Evolutionary conservation across 192 early-diverging fungal genomes (phyloP), one percentile per base, ranked within the genome.

Genomic region (Rhizophagus prolifer): DNA sequence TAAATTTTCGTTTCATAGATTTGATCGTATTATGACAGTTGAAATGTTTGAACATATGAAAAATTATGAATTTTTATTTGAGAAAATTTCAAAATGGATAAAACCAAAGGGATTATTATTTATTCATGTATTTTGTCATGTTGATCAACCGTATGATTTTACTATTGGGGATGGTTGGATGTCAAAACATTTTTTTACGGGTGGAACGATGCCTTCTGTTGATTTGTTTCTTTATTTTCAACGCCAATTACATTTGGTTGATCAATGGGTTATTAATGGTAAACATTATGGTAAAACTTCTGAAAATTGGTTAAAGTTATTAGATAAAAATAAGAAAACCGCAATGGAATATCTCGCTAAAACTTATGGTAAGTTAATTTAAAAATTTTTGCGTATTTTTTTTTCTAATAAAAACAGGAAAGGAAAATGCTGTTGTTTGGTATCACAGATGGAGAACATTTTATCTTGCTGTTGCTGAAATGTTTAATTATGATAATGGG

Each of bases 31-130:
- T 34, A 67, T 89, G 38, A 82, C 79, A 6, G 84, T 90, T 70
- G 88, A 90, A 79, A 90, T 90, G 88, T 89, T 89, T 66, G 86
- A 90, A 76, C 88, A 89, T 77, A 90, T 90, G 89, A 91, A 90
- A 70, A 88, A 90, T 79, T 91, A 89, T 75, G 78, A 79, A 38
- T 47, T 67, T 46, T 81, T 91, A 21, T 84, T 91, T 68, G 16
- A 28, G 23, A 90, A 90, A 74, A 76, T 92, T 41, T 85, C 85
- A 14, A 72, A 64, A 2, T 92, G 90, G 90, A 79, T 92, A 36
- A 78, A 77, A 25, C 83, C 88, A 2, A 82, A 84, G 21, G 90
- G 90, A n/a, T 80, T 82, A 3, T 71, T 91, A 41, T 92, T 92
- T 82, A 81, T 90, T 54, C 90, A 92, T 79, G 83, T 89, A 60